phyloP scores from a whole-genome alignment of 805 yeast species.

The Kodamaea neixiangensis region DNA sequence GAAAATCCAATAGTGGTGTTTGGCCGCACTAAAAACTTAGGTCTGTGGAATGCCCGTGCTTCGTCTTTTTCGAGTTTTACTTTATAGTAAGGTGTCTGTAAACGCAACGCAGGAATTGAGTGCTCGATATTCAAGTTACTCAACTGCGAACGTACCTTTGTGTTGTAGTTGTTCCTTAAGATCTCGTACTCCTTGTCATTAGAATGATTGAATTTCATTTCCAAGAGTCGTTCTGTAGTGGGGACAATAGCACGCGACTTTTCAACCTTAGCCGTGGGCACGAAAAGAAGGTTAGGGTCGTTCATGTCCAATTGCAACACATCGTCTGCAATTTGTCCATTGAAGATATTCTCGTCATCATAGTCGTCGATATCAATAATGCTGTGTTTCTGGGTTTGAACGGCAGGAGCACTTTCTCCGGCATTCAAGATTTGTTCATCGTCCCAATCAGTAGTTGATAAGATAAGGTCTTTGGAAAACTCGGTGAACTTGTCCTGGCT shows the following conservation, averaged over 20 bases:
- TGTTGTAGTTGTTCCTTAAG: conserved; percentile 81
- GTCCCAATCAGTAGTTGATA: conserved; percentile 81
- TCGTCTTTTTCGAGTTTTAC: conserved; percentile 69
- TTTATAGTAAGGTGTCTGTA: conserved; percentile 90
- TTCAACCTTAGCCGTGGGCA: conserved; percentile 39
- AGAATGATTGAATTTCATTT: conserved; percentile 74
- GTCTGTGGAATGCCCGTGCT: conserved; percentile 78
- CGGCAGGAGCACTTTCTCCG: conserved; percentile 21
- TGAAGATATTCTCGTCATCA: conserved; percentile 68
- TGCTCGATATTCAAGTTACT: conserved; percentile 92
- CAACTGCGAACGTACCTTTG: conserved; percentile 88
- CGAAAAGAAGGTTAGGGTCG: conserved; percentile 77
- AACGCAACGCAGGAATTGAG: conserved; percentile 78
- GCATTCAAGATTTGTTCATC: conserved; percentile 62
- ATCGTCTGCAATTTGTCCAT: conserved; percentile 53
- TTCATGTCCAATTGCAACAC: conserved; percentile 69
- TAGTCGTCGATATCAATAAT: conserved; percentile 32
- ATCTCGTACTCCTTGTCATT: conserved; percentile 86
- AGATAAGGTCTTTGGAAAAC: conserved; percentile 55
- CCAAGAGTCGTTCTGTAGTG: conserved; percentile 52
- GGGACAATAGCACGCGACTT: conserved; percentile 47
- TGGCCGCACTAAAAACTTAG: conserved; percentile 72
- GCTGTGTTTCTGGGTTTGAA: neutral
- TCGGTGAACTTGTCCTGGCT: conserved; percentile 41
- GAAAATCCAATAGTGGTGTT: conserved; percentile 77